These are phyloP conservation scores for Vachellia pachyceras DNA, from an alignment of 306 rosid genomes.

Conservation along the genomic window DNA sequence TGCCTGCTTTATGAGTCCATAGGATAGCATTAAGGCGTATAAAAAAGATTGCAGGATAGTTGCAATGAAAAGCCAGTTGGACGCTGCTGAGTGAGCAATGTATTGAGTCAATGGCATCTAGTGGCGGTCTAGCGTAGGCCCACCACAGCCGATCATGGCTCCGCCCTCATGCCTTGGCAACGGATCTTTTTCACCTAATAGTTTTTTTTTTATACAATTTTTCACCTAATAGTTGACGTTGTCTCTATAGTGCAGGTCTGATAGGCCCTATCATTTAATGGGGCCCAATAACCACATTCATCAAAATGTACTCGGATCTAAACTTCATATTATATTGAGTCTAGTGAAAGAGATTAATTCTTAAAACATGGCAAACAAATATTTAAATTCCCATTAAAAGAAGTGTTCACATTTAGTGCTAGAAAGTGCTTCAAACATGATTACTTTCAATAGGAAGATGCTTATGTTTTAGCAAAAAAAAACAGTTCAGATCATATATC, in stretches of 20 bases:
- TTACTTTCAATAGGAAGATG: too few species aligned
- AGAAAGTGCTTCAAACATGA: too few species aligned
- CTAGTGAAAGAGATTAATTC: too few species aligned
- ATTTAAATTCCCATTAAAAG: too few species aligned
- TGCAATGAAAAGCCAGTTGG: slow-evolving; percentile 6
- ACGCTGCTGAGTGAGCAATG: not conserved
- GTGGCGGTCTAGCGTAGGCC: slow-evolving; percentile 30
- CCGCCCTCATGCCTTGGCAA: not conserved
- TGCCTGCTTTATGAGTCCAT: not conserved
- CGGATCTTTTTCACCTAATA: slow-evolving; percentile 39
- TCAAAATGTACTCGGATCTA: too few species aligned
- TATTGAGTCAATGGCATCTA: not conserved
- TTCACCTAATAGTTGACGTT: not conserved
- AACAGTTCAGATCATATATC: too few species aligned
- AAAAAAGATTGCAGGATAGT: not conserved
- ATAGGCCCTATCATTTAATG: not conserved
- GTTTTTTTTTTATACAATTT: too few species aligned
- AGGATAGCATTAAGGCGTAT: not conserved
- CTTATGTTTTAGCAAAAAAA: too few species aligned
- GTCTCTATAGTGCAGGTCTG: slow-evolving; percentile 29
- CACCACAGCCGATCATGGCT: slow-evolving; percentile 23
- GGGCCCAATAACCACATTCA: slow-evolving; percentile 15
- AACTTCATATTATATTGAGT: too few species aligned
- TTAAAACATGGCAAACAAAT: too few species aligned
- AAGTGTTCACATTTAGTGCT: too few species aligned